phyloP scores from a whole-genome alignment of 352 stramenopile species.

The Pilasporangium apinafurcum region DNA sequence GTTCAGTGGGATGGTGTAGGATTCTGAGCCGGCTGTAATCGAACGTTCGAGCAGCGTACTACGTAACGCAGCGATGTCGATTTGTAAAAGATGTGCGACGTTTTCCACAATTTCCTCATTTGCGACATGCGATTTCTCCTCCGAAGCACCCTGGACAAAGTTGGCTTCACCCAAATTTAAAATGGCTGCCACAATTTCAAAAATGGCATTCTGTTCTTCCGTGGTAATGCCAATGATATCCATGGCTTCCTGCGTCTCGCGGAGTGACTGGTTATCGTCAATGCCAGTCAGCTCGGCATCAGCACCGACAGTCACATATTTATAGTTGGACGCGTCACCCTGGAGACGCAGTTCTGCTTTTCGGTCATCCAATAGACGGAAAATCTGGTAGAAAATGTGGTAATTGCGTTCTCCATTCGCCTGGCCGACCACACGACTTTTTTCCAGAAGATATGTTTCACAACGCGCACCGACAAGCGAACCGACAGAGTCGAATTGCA shows the following conservation, averaged over 20 bases:
- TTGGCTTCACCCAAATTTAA: slow-evolving; percentile 95
- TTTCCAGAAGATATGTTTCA: slow-evolving; percentile 96
- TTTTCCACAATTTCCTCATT: slow-evolving; percentile 54
- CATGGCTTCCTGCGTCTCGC: slow-evolving; percentile 85
- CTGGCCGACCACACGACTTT: slow-evolving; percentile 91
- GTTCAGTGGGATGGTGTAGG: slow-evolving; percentile 90
- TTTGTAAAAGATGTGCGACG: slow-evolving; percentile 53
- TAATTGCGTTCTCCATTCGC: slow-evolving; percentile 93
- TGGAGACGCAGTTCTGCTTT: slow-evolving; percentile 52
- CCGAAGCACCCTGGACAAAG: slow-evolving; percentile 66
- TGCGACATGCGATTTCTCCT: slow-evolving; percentile 50
- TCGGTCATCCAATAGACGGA: slow-evolving; percentile 36
- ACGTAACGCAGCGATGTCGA: slow-evolving; percentile 61
- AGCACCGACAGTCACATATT: slow-evolving; percentile 66
- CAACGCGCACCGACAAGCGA: slow-evolving; percentile 61
- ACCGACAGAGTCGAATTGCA: slow-evolving; percentile 61
- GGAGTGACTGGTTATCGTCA: slow-evolving; percentile 63
- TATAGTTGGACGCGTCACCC: slow-evolving; percentile 57
- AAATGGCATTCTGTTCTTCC: slow-evolving; percentile 89
- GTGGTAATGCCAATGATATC: slow-evolving; percentile 86
- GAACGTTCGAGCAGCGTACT: slow-evolving; percentile 85
- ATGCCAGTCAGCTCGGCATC: slow-evolving; percentile 52
- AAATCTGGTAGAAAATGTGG: slow-evolving; percentile 98
- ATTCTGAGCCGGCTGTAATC: slow-evolving; percentile 91
- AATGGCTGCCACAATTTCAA: slow-evolving; percentile 94